phyloP scores from a whole-genome alignment of 305 asterid species.

The Rubia balearica region DNA sequence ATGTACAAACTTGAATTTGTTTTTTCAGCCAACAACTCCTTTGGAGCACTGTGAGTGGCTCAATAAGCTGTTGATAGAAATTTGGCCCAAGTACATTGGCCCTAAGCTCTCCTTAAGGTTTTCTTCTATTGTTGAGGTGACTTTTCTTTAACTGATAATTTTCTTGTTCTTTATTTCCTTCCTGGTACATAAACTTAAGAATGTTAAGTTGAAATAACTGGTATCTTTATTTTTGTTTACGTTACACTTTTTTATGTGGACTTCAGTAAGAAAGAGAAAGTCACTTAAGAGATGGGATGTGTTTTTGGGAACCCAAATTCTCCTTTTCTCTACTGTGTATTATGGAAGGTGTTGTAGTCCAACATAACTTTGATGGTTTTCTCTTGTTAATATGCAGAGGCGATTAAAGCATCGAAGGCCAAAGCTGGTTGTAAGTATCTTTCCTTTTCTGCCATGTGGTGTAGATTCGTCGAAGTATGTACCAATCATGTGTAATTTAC shows the following conservation, averaged over 20 bases:
- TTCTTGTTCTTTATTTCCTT: neutral
- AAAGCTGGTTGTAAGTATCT: constrained; percentile 68
- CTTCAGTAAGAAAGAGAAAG: neutral
- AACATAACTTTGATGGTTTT: constrained; percentile 6
- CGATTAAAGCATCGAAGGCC: constrained; percentile 84
- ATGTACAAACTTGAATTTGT: constrained; percentile 1
- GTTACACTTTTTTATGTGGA: neutral
- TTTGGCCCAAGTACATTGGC: constrained; percentile 71
- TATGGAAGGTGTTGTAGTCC: neutral
- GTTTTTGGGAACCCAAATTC: neutral
- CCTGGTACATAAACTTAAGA: neutral
- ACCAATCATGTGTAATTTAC: constrained; percentile 12
- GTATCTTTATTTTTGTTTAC: neutral
- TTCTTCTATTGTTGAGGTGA: constrained; percentile 85
- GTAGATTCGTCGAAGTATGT: neutral
- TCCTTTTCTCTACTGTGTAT: neutral
- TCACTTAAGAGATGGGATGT: neutral
- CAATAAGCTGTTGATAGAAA: constrained; percentile 68
- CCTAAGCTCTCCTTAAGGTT: constrained; percentile 83
- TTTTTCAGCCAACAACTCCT: constrained; percentile 65
- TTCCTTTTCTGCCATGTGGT: constrained; percentile 19
- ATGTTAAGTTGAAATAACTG: neutral
- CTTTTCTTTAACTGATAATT: constrained; percentile 15
- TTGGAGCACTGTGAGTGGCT: constrained; percentile 98
- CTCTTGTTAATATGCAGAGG: constrained; percentile 50